phyloP scores from a whole-genome alignment of 129 eudicot species.

The Flaveria brownii region DNA sequence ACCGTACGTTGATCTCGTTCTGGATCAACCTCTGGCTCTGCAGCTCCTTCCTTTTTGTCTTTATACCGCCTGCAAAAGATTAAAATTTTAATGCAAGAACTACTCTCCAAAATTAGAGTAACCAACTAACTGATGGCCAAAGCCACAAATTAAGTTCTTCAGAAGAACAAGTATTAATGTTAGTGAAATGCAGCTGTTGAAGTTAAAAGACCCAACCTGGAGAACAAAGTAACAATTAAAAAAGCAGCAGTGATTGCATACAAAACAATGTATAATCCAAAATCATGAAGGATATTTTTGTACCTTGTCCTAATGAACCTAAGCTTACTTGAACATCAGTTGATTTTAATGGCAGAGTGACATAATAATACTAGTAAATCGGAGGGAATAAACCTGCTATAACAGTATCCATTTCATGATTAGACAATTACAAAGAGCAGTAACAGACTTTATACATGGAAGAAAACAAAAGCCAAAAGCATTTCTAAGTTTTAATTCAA shows the following conservation, averaged over 20 bases:
- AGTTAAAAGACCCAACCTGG: constrained; percentile 58
- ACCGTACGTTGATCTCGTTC: constrained; percentile 94
- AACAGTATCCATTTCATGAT: constrained; percentile 38
- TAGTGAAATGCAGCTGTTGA: constrained; percentile 32
- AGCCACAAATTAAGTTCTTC: constrained; percentile 43
- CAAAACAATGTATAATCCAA: constrained; percentile 35
- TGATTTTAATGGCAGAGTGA: constrained; percentile 31
- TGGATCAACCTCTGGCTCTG: constrained; percentile 80
- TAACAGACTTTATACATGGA: constrained; percentile 10
- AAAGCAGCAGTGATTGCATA: constrained; percentile 29
- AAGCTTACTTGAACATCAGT: constrained; percentile 46
- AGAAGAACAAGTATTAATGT: constrained; percentile 37
- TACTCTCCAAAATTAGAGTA: constrained; percentile 44
- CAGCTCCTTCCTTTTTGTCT: constrained; percentile 72
- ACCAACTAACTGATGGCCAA: constrained; percentile 42
- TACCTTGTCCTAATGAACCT: constrained; percentile 62
- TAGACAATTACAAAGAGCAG: constrained; percentile 27
- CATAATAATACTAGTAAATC: constrained; percentile 36
- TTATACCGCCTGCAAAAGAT: constrained; percentile 60
- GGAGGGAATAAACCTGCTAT: constrained; percentile 39
- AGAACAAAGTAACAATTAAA: constrained; percentile 45
- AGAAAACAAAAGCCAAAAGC: constrained; percentile 24
- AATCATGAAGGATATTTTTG: constrained; percentile 42
- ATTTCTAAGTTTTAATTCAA: constrained; percentile 12
- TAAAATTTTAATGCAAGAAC: constrained; percentile 31